These are phyloP conservation scores for Lactarius vividus DNA, from an alignment of 768 basidiomycete species.

Conservation along the genomic window DNA sequence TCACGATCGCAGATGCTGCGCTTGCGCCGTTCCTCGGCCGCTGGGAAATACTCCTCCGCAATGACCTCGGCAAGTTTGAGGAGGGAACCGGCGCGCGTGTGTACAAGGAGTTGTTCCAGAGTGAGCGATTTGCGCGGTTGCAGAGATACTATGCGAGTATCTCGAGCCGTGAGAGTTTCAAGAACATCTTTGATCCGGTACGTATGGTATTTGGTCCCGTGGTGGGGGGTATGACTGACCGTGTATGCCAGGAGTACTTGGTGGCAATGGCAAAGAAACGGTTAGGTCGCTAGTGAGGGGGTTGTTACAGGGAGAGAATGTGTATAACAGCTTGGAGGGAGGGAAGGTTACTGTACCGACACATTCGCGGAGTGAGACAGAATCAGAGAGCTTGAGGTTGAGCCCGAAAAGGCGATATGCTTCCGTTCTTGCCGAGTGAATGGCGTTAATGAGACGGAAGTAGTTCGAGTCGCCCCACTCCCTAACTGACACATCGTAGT, in stretches of 20 bases:
- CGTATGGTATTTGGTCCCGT: slow-evolving; percentile 28
- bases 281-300: background rate
- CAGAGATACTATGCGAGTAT: slow-evolving; percentile 45
- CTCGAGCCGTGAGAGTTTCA: slow-evolving; percentile 49
- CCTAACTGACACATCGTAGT: too few species aligned
- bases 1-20: slow-evolving; percentile 58
- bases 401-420: too few species aligned
- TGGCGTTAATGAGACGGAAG: too few species aligned
- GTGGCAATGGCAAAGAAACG: background rate
- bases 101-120: slow-evolving; percentile 38
- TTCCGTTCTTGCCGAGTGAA: too few species aligned
- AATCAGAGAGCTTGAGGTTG: too few species aligned
- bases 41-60: slow-evolving; percentile 39
- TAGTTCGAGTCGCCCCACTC: too few species aligned
- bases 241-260: background rate
- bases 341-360: background rate
- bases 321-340: background rate
- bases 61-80: slow-evolving; percentile 48
- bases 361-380: too few species aligned
- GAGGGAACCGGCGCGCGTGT: slow-evolving; percentile 41
- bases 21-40: slow-evolving; percentile 56
- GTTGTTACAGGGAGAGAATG: background rate
- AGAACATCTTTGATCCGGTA: slow-evolving; percentile 50
- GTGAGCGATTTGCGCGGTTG: slow-evolving; percentile 45
- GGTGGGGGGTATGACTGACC: background rate